Evolutionary conservation across 2,329 filamentous ascomycete species (phyloP).

Genomic region (Chlorencoelia australis): DNA sequence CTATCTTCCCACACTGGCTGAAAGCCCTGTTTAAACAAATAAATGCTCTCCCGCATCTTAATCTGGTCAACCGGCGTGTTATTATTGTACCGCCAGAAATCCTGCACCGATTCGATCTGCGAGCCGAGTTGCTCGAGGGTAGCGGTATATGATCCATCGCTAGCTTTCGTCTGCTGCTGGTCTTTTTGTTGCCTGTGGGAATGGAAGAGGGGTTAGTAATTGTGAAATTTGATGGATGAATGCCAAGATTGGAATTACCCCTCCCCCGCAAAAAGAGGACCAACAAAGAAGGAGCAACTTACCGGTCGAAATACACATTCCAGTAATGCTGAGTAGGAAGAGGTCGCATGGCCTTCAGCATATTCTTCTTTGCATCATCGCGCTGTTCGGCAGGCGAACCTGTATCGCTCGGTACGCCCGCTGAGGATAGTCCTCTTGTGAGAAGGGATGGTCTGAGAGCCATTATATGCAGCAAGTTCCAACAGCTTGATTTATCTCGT

Average conservation of each 20-base stretch:
- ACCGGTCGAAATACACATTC: conserved; percentile 60
- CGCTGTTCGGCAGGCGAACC: conserved; percentile 62
- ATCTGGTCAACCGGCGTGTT: conserved; percentile 69
- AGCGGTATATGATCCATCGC: conserved; percentile 24
- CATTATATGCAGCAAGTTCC: conserved; percentile 37
- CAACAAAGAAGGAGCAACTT: conserved; percentile 16
- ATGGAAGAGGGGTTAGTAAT: conserved; percentile 2
- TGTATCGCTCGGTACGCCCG: conserved; percentile 50
- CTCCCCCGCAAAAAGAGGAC: neutral
- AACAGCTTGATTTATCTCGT: too few species aligned
- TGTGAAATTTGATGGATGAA: neutral
- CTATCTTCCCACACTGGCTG: conserved; percentile 76
- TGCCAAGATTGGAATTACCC: neutral
- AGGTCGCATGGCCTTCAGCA: conserved; percentile 62
- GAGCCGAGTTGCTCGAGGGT: conserved; percentile 50
- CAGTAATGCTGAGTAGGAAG: conserved; percentile 74
- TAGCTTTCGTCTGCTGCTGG: conserved; percentile 29
- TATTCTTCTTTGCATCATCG: conserved; percentile 75
- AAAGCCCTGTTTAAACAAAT: conserved; percentile 71
- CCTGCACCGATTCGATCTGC: conserved; percentile 70
- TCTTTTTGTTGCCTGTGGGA: conserved; percentile 26
- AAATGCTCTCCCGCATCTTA: conserved; percentile 67
- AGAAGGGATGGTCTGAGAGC: conserved; percentile 47
- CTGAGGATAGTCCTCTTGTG: conserved; percentile 51
- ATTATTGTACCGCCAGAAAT: conserved; percentile 77